phyloP scores from a whole-genome alignment of 202 grass and related monocot species.

The Setaria viridis region DNA sequence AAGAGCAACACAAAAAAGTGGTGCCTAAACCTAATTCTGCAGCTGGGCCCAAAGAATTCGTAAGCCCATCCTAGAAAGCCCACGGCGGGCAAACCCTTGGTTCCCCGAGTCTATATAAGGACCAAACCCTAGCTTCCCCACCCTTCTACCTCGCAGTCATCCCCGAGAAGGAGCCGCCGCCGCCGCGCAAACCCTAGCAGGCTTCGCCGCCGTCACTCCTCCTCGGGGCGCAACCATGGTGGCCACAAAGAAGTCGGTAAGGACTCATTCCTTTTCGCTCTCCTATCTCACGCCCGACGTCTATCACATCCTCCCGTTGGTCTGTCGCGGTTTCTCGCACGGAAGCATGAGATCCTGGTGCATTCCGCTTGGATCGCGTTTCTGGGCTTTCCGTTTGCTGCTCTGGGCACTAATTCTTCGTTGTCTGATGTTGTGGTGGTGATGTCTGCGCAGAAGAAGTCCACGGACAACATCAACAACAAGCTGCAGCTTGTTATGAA shows the following conservation, averaged over 20 bases:
- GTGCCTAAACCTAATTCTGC: too few species aligned
- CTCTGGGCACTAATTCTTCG: not conserved
- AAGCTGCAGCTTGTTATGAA: slow-evolving; percentile 68
- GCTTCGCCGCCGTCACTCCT: slow-evolving; percentile 40
- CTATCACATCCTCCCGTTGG: not conserved
- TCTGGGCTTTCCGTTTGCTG: not conserved
- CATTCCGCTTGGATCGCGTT: not conserved
- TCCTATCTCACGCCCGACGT: too few species aligned
- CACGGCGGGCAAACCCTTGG: not conserved
- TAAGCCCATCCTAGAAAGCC: slow-evolving; percentile 16
- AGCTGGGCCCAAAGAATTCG: not conserved
- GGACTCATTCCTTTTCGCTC: not conserved
- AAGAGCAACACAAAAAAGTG: too few species aligned
- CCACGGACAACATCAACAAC: slow-evolving; percentile 62
- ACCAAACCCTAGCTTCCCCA: slow-evolving; percentile 1
- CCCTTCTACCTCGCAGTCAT: not conserved
- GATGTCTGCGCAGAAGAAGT: slow-evolving; percentile 51
- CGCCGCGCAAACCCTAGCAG: slow-evolving; percentile 30
- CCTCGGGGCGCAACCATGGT: slow-evolving; percentile 61
- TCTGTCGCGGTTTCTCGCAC: not conserved
- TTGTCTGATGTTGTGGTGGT: not conserved
- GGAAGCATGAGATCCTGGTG: not conserved
- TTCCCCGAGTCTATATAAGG: not conserved
- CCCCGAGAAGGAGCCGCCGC: slow-evolving; percentile 38
- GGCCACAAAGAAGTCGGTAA: slow-evolving; percentile 64